Percentiles rank a stretch among this genome's conserved stretches.
These are phyloP conservation scores for Stachybotrys chartarum DNA, from an alignment of 2,329 filamentous ascomycete genomes.

Conservation along the genomic window DNA sequence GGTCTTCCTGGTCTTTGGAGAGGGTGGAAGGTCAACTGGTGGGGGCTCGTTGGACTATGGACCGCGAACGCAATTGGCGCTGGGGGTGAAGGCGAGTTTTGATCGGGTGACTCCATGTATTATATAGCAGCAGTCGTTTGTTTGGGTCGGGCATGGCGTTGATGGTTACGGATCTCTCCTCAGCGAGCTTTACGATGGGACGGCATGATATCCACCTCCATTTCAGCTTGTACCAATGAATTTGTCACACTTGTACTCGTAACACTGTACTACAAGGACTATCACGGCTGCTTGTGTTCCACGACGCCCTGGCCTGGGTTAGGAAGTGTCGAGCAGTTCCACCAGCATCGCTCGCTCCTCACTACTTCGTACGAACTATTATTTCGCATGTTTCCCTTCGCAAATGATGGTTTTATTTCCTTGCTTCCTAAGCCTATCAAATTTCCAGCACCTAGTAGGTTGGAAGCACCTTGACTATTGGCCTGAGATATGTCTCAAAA, in stretches of 20 bases:
- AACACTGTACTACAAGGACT: no score
- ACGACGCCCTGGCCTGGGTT: no score
- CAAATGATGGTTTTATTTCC: no score
- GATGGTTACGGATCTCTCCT: constrained; percentile 25
- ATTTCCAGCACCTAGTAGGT: no score
- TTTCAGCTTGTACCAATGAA: neutral
- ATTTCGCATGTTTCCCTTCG: no score
- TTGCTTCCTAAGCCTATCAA: no score
- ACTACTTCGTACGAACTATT: no score
- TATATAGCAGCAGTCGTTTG: neutral
- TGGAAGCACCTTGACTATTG: no score
- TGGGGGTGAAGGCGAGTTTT: constrained; percentile 56
- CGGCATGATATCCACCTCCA: constrained; percentile 32
- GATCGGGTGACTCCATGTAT: constrained; percentile 9
- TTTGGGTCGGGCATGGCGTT: constrained; percentile 23
- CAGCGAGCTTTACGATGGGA: constrained; percentile 31
- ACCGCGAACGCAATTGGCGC: constrained; percentile 57
- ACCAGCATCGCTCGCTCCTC: no score
- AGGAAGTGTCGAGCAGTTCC: no score
- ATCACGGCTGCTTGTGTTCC: no score
- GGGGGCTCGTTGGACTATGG: constrained; percentile 70
- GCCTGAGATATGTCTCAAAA: no score
- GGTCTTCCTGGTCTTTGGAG: constrained; percentile 62
- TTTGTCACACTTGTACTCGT: neutral
- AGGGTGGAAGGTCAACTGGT: constrained; percentile 72